Evolutionary conservation across 306 rosid genomes (phyloP), one percentile per base, ranked within the genome.

Genomic region (Trifolium dubium): DNA sequence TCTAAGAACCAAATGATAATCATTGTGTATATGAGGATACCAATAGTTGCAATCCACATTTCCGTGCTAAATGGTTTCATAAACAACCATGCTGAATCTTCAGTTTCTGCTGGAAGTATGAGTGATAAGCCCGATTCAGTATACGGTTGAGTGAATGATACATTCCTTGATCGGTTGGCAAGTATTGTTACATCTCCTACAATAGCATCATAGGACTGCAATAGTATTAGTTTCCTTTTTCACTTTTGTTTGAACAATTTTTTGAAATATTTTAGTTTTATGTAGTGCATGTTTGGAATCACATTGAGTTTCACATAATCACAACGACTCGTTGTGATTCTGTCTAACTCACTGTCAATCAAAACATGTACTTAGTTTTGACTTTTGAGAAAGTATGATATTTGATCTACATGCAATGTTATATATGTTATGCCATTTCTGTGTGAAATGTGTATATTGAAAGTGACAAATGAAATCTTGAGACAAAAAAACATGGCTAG

Each of bases 101-200:
- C 80, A 11, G 41, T 53, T 75, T 83, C 83, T 59, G 50, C 74
- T 14, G 91, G 87, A 66, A 86, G 39, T 17, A 90, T 43, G 43
- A 86, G 64, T 18, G 88, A 70, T 72, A 90, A 67, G 30, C 89
- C 86, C 11, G 96, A 88, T 56, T 81, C 91, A 1, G 81, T 72
- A 72, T 85, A 90, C 6, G 93, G 93, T 64, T 86, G 96, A 43
- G 91, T 90, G 81, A 88, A 90, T 4, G 73, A 82, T 19, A 88
- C 89, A 5, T 49, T 1, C 30, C 67, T 77, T 32, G 73, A 14
- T 79, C 92, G 71, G 0, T 65, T 14, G 1, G 85, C 77, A 7
- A 86, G 83, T 74, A 90, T 82, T 11, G 96, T 90, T 29, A 90
- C 11, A 62, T 90, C 96, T 18, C 87, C 96, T 73, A 88, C 86